These are phyloP conservation scores for Chytridiales sp. DNA, from an alignment of 371 early-diverging fungal genomes.

Conservation along the genomic window DNA sequence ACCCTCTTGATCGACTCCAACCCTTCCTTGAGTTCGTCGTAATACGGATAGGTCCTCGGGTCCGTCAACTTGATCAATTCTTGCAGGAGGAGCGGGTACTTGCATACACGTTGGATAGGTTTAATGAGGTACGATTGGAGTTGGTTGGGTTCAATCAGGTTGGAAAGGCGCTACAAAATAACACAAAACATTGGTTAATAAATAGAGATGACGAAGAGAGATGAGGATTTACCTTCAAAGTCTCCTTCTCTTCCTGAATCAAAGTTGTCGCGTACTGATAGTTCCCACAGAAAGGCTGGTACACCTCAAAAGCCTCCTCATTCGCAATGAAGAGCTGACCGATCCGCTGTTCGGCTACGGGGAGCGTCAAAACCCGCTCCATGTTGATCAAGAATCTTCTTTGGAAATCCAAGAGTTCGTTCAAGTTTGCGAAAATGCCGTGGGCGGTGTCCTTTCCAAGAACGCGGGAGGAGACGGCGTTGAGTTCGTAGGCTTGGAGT, in stretches of 20 bases:
- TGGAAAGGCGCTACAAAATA: conserved; percentile 12
- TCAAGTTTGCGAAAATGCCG: conserved; percentile 81
- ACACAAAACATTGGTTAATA: conserved; percentile 3
- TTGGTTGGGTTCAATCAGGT: conserved; percentile 79
- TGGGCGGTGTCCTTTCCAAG: conserved; percentile 37
- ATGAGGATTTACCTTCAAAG: conserved; percentile 35
- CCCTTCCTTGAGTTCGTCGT: conserved; percentile 75
- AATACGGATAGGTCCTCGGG: conserved; percentile 57
- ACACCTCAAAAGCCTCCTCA: conserved; percentile 88
- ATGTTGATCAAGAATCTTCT: conserved; percentile 88
- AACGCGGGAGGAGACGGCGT: conserved; percentile 26
- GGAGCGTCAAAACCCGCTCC: conserved; percentile 75
- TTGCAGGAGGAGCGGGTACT: conserved; percentile 86
- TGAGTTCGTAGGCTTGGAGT: conserved; percentile 52
- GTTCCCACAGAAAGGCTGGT: conserved; percentile 94
- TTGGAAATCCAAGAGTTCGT: conserved; percentile 92
- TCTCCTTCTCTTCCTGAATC: conserved; percentile 52
- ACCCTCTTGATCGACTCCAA: conserved; percentile 81
- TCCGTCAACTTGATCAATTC: conserved; percentile 81
- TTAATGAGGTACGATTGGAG: conserved; percentile 91
- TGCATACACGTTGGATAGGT: conserved; percentile 96
- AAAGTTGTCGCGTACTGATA: conserved; percentile 75
- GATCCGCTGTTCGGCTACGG: conserved; percentile 76
- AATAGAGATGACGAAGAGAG: background rate
- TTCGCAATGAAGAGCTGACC: conserved; percentile 75